Evolutionary conservation across 768 basidiomycete genomes (phyloP), one percentile per base, ranked within the genome.

Genomic region (Kwoniella dejecticola): DNA sequence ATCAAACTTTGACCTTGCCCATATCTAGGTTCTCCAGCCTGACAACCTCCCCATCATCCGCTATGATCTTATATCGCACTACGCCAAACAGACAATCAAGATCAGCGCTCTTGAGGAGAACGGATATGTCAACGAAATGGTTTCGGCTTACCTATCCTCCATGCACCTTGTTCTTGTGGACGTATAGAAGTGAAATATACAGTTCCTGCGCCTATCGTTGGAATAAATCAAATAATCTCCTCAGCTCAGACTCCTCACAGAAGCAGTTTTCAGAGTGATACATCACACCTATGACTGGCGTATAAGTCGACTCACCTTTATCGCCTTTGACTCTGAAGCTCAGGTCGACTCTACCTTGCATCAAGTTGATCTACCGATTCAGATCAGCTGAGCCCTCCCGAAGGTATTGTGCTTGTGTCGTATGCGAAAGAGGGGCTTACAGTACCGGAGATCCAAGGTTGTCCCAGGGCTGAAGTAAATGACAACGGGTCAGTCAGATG

Each of bases 61-160:
- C 64, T 33, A 77, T 74, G 26, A 78, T 67, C 58, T 78, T 78
- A 66, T 75, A 78, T 30, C 77, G 71, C 3, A 78, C 77, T 78
- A 49, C 1, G n/a, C n/a, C n/a, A 4, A 13, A 52, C 4, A 40
- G 8, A 54, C 8, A n/a, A 50, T 29, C 49, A 24, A 31, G 4
- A 24, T 30, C 49, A 50, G 49, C 49, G 4, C 7, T 36, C 7
- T 36, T 36, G 7, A 15, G n/a, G n/a, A n/a, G n/a, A n/a, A n/a
- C n/a, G n/a, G n/a, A n/a, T n/a, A n/a, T n/a, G 15, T 36, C 33
- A 36, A 36, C 15, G 33, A 7, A 36, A 36, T 36, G 33, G 7
- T 36, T 7, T 7, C 33, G 15, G 64, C 75, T 52, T 27, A 75
- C 77, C 75, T 57, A 76, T 76, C 41, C 72, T 45, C 71, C 74